Evolutionary conservation across 108 stramenopile species (phyloP), one percentile per base, ranked within the genome.

Genomic region (Poteriospumella lacustris): DNA sequence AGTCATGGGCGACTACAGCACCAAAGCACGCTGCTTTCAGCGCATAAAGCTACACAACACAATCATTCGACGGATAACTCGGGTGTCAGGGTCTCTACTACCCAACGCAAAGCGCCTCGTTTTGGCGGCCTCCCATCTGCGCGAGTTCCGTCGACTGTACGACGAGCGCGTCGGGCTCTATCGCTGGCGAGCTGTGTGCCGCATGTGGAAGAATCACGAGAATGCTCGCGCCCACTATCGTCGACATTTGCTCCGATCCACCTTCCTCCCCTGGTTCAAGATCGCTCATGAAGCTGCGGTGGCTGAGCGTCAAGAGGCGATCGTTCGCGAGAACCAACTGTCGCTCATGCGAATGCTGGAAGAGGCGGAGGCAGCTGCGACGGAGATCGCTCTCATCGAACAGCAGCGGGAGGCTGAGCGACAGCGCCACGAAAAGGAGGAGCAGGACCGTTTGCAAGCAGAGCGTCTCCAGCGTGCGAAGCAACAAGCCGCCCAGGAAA

Each of bases 41-140:
- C 64, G 64, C 12, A 67, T 67, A 9, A 67, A 67, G 19, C 9
- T 67, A 41, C 40, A 40, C 64, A 67, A 67, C 31, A 19, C 36
- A 9, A 67, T 31, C 19, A 33, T 40, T 12, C 9, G 31, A 33
- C 9, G 19, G 36, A 67, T 67, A 15, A 15, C 9, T 12, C 9
- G 15, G 15, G 64, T 67, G 39, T 9, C 19, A 15, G 64, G 64
- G 12, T 15, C 12, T 41, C 40, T 40, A 12, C 39, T 15, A 31
- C 36, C 19, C 19, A 67, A 67, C 9, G 39, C 36, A 15, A 67
- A 33, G 31, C 39, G 9, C 12, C 19, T 38, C 64, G 19, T 31
- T 33, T 40, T 40, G 40, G 9, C 19, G 9, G 64, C 15, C 36
- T 9, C 15, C 19, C 64, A 67, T 67, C 15, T 67, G 39, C 9